Evolutionary conservation across 441 rosid species (phyloP).

Genomic region (Raphanus hybrid): DNA sequence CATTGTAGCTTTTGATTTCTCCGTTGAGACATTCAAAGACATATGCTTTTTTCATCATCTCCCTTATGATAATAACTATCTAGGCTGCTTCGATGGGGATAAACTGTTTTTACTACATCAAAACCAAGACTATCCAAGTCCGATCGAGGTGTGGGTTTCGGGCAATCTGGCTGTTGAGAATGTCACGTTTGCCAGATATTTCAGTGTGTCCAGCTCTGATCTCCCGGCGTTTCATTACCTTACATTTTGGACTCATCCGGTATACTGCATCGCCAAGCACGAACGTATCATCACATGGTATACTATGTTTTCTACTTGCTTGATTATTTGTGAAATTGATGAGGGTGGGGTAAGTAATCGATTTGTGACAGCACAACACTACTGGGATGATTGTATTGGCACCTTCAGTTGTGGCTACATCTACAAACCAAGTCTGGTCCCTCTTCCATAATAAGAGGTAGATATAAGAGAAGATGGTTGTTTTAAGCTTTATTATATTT

Average conservation of each 20-base stretch:
- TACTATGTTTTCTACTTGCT: no score
- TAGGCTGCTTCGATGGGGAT: not conserved
- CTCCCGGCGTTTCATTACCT: not conserved
- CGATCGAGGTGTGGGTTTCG: not conserved
- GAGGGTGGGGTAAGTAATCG: no score
- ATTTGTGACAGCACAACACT: no score
- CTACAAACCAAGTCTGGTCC: not conserved
- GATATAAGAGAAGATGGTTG: not conserved
- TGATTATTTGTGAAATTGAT: no score
- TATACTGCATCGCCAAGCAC: not conserved
- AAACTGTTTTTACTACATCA: not conserved
- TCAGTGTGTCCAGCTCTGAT: not conserved
- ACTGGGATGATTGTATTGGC: no score
- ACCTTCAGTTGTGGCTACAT: not conserved
- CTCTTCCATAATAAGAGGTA: not conserved
- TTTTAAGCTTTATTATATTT: not conserved
- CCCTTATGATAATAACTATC: not conserved
- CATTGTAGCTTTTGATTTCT: slow-evolving; percentile 10
- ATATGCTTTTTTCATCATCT: not conserved
- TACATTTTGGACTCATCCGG: not conserved
- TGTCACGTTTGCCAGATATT: not conserved
- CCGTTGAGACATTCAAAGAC: not conserved
- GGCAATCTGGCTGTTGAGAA: not conserved
- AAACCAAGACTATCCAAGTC: not conserved
- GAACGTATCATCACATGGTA: no score